These are phyloP conservation scores for Suillus hirtellus DNA, from an alignment of 768 basidiomycete genomes.

Conservation along the genomic window DNA sequence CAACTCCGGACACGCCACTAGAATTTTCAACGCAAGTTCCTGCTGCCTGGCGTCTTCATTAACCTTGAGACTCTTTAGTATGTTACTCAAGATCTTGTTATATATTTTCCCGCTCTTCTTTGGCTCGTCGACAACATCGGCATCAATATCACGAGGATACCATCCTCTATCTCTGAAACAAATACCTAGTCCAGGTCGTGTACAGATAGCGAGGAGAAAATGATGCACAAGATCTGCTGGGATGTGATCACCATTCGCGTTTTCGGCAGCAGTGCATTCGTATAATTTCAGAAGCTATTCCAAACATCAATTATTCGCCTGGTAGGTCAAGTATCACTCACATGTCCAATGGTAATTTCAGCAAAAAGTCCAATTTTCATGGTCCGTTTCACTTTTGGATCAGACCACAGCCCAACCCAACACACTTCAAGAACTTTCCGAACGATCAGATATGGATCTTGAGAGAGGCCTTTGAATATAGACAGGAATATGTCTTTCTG, in stretches of 20 bases:
- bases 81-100: conserved; percentile 80
- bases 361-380: conserved; percentile 72
- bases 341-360: conserved; percentile 64
- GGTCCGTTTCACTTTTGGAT: conserved; percentile 69
- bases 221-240: conserved; percentile 84
- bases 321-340: conserved; percentile 31
- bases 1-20: conserved; percentile 84
- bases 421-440: conserved; percentile 68
- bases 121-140: conserved; percentile 37
- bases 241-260: conserved; percentile 48
- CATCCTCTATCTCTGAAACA: conserved; percentile 91
- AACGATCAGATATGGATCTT: conserved; percentile 64
- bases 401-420: conserved; percentile 79
- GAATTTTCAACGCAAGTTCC: conserved; percentile 77
- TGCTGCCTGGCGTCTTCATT: conserved; percentile 88
- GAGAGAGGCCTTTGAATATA: conserved; percentile 70
- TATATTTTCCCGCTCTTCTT: conserved; percentile 55
- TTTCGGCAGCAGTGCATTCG: conserved; percentile 54
- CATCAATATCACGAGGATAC: conserved; percentile 73
- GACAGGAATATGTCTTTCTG: conserved; percentile 62
- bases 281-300: conserved; percentile 74
- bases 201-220: conserved; percentile 83
- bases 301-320: neutral
- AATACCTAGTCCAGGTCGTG: conserved; percentile 77
- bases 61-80: conserved; percentile 76